Evolutionary conservation across 345 rosid species (phyloP).

Genomic region (Toxicodendron radicans): DNA sequence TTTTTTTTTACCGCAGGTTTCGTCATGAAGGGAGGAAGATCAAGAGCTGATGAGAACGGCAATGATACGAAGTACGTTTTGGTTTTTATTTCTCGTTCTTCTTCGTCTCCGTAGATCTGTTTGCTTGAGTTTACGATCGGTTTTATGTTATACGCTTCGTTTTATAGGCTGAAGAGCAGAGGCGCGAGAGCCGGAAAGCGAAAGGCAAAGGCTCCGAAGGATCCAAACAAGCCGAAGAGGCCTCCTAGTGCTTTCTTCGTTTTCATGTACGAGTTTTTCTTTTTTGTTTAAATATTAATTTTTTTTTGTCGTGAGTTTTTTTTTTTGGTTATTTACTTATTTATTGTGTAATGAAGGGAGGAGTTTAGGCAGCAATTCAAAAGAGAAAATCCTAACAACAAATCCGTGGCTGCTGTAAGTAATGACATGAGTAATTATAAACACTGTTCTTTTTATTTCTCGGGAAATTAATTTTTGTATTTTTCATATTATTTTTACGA

Average conservation of each 20-base stretch:
- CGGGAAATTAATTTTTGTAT: background rate
- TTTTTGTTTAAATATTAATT: background rate
- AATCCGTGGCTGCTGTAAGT: conserved; percentile 76
- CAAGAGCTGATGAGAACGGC: conserved; percentile 37
- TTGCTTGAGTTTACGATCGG: conserved; percentile 23
- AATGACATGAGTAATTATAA: background rate
- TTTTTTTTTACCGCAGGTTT: conserved; percentile 35
- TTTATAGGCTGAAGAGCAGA: conserved; percentile 55
- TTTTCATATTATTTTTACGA: background rate
- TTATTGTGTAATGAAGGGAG: conserved; percentile 42
- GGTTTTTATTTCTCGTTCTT: background rate
- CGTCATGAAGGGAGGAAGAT: conserved; percentile 65
- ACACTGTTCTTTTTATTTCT: background rate
- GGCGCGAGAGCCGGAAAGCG: conserved; percentile 40
- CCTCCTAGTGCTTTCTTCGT: conserved; percentile 86
- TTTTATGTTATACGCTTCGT: background rate
- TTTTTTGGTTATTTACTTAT: background rate
- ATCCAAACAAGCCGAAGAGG: conserved; percentile 89
- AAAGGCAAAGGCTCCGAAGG: conserved; percentile 62
- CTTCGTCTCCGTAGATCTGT: background rate
- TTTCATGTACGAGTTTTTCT: conserved; percentile 54
- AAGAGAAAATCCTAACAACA: conserved; percentile 69
- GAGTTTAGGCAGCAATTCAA: conserved; percentile 69
- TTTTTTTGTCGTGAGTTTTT: background rate
- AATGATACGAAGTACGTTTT: conserved; percentile 44